Base-by-base conservation (phyloP, 441 rosid genomes). In the Croton setiger region DNA sequence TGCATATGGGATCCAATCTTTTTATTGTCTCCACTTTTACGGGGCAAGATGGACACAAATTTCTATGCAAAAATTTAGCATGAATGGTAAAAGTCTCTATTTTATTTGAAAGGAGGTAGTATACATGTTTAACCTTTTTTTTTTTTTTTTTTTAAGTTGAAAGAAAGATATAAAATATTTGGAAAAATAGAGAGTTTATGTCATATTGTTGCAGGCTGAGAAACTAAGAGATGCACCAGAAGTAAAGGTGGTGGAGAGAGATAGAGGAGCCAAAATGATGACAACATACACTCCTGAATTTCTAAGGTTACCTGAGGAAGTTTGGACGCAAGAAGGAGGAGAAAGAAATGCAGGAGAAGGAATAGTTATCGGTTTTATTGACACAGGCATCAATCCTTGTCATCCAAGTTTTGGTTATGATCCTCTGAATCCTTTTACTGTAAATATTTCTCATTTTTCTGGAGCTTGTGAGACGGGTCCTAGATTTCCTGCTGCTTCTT, bases 401-500 rank as follows among this genome's bases (percentile, higher is more conserved):
- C 96, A 90, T 75, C 99, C 96, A 0, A 95, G 98, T 75, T 95
- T 95, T 63, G 81, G 80, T 0, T 59, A 78, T 37, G 75, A 82
- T 74, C 80, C 72, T 4, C 7, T 70, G 6, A 70, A 76, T 69
- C 89, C 82, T 60, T 80, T 63, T 59, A 66, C 81, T 6, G 60
- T 80, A 1, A 85, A 83, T 60, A 52, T 73, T 39, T 82, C 88
- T 51, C 87, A 76, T 67, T 95, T 95, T 75, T 80, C 88, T 0
- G 96, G 99, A 1, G 86, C 82, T 33, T 89, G 97, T 54, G 84
- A 92, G 78, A 75, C 77, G 9, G 98, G 99, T 59, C 93, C 93
- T 18, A 69, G 71, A 21, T 92, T 90, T 67, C 90, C 93, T 0
- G 43, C 55, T 0, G 56, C 63, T 45, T 83, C 96, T 18, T 95